Evolutionary conservation across 805 yeast genomes (phyloP).

Genomic region (Saturnispora ahearnii): DNA sequence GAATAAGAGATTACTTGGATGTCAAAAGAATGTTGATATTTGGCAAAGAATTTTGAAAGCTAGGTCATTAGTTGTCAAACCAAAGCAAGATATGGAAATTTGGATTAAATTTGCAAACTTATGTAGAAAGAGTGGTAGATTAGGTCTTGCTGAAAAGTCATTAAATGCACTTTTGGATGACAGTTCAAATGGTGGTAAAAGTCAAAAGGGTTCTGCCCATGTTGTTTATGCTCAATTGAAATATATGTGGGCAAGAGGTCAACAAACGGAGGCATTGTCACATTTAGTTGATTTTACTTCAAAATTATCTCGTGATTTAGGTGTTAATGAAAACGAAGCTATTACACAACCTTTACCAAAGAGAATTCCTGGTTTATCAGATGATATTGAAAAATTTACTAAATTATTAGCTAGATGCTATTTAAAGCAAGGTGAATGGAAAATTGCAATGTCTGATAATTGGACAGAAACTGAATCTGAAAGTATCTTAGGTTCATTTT

Average conservation of each 20-base stretch:
- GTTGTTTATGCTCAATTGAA: conserved; percentile 96
- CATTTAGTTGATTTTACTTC: conserved; percentile 87
- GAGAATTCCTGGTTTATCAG: conserved; percentile 57
- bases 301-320: conserved; percentile 79
- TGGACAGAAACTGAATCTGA: conserved; percentile 73
- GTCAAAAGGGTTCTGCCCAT: conserved; percentile 85
- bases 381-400: conserved; percentile 75
- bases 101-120: conserved; percentile 97
- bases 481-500: conserved; percentile 81
- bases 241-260: conserved; percentile 95
- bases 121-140: conserved; percentile 88
- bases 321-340: conserved; percentile 77
- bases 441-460: conserved; percentile 63
- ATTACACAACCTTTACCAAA: conserved; percentile 81
- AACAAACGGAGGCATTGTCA: conserved; percentile 73
- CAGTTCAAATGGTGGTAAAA: conserved; percentile 31
- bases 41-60: conserved; percentile 96
- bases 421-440: conserved; percentile 98
- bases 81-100: conserved; percentile 93
- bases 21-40: conserved; percentile 96
- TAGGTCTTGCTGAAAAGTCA: conserved; percentile 88
- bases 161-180: conserved; percentile 71
- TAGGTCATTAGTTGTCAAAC: conserved; percentile 85
- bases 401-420: conserved; percentile 86
- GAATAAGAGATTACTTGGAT: conserved; percentile 86